Evolutionary conservation across 345 rosid species (phyloP), one percentile per base, ranked within the genome.

Genomic region (Gossypioides kirkii): DNA sequence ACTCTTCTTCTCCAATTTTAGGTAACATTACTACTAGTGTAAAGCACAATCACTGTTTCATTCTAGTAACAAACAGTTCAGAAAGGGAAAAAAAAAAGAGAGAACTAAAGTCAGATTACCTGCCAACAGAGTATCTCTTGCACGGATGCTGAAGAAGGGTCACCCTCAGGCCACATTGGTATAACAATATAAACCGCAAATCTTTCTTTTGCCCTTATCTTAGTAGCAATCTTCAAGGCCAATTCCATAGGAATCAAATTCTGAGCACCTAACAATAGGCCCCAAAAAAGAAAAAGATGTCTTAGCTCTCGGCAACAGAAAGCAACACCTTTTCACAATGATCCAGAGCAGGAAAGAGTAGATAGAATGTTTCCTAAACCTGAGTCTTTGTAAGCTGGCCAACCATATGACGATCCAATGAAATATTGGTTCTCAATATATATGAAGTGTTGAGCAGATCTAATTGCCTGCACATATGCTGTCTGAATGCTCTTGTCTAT

Each of bases 111-210:
- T 73, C 36, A 8, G 4, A 41, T 70, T 84, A 90, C 98, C 97
- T 93, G 98, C 97, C 98, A 93, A 74, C 84, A 93, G 61, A 93
- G 91, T 76, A 93, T 91, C 82, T 80, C 89, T 84, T 93, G 98
- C 63, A 89, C 95, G 7, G 89, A 28, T 4, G 82, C 88, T 42
- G 98, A 86, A 76, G 87, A 71, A 32, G 97, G 95, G 68, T 72
- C 82, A 60, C 98, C 98, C 83, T 91, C 97, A 2, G 97, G 93
- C 98, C 97, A 93, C 97, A 93, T 87, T 9, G 98, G 94, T 62
- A 93, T 85, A 56, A 93, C 79, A 38, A 93, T 68, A 75, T 91
- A 93, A 43, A 91, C 97, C 4, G 91, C 85, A 60, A 93, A 91
- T 64, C 97, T 89, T 84, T 93, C 90, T 28, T 74, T 85, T 9